phyloP scores from a whole-genome alignment of 345 rosid species.

The Clarkia xantiana region DNA sequence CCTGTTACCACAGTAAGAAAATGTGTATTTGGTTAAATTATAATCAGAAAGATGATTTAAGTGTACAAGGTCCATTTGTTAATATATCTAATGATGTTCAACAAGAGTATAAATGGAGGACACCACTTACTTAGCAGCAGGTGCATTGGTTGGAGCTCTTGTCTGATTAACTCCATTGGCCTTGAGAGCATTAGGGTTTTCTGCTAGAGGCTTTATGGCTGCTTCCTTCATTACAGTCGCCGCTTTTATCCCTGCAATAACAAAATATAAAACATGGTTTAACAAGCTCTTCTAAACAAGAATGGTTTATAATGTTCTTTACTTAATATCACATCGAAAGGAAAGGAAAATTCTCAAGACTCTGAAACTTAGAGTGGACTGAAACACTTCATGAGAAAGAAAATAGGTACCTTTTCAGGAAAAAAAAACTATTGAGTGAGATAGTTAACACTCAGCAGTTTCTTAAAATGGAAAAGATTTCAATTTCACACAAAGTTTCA shows the following conservation, averaged over 20 bases:
- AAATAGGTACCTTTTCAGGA: too few species aligned
- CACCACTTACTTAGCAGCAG: conserved; percentile 42
- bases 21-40: background rate
- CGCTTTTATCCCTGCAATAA: background rate
- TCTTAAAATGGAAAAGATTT: too few species aligned
- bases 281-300: conserved; percentile 2
- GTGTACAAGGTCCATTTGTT: too few species aligned
- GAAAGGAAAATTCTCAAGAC: background rate
- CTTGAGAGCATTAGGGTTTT: conserved; percentile 8
- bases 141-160: conserved; percentile 21
- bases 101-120: background rate
- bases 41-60: background rate
- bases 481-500: too few species aligned
- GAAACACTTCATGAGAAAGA: background rate
- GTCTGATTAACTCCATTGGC: conserved; percentile 18
- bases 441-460: too few species aligned
- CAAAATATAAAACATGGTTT: background rate
- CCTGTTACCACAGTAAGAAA: conserved; percentile 18
- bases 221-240: conserved; percentile 27
- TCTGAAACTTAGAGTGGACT: background rate
- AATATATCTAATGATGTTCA: background rate
- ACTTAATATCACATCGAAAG: background rate
- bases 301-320: background rate
- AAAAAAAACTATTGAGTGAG: too few species aligned
- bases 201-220: conserved; percentile 19